A percentile compares a stretch with the other conserved stretches of the same genome.
These are phyloP conservation scores for Marvania coccoides DNA, from an alignment of 139 green algal genomes.

Conservation along the genomic window DNA sequence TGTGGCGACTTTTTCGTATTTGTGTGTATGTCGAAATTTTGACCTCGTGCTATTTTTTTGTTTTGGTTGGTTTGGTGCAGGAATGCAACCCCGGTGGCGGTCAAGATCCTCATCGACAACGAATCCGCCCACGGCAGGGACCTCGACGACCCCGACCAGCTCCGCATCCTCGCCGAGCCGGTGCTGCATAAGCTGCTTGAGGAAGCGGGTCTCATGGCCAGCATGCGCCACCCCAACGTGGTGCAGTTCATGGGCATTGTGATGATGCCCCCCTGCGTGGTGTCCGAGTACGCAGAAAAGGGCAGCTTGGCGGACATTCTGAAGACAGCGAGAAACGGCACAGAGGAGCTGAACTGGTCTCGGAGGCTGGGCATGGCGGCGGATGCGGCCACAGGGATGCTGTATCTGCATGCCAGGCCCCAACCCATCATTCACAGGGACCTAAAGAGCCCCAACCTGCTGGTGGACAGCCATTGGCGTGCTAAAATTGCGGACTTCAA, in stretches of 20 bases:
- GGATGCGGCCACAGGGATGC: slow-evolving; percentile 10
- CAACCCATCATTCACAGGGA: slow-evolving; percentile 37
- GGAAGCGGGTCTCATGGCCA: slow-evolving; percentile 44
- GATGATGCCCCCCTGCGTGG: not conserved
- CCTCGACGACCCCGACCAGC: not conserved
- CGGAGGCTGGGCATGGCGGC: not conserved
- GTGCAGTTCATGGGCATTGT: slow-evolving; percentile 18
- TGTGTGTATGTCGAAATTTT: too few relatives aligned
- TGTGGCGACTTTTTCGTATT: too few relatives aligned
- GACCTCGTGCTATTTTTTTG: too few relatives aligned
- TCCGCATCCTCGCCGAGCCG: not conserved
- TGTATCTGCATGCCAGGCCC: slow-evolving; percentile 8
- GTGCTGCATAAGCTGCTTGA: not conserved
- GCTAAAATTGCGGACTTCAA: slow-evolving; percentile 39
- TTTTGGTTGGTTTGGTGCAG: too few relatives aligned
- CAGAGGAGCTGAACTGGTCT: not conserved
- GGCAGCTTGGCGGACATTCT: not conserved
- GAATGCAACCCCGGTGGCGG: too few relatives aligned
- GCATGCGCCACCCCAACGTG: slow-evolving; percentile 39
- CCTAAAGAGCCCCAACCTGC: slow-evolving; percentile 32
- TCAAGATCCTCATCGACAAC: too few relatives aligned
- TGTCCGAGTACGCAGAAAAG: not conserved
- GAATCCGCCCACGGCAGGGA: not conserved
- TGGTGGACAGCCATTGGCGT: slow-evolving; percentile 11
- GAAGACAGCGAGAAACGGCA: not conserved